A percentile compares a stretch with the other conserved stretches of the same genome.
Conservation (phyloP, 495 filamentous ascomycete genomes). For the Tetracladium marchalianum region DNA sequence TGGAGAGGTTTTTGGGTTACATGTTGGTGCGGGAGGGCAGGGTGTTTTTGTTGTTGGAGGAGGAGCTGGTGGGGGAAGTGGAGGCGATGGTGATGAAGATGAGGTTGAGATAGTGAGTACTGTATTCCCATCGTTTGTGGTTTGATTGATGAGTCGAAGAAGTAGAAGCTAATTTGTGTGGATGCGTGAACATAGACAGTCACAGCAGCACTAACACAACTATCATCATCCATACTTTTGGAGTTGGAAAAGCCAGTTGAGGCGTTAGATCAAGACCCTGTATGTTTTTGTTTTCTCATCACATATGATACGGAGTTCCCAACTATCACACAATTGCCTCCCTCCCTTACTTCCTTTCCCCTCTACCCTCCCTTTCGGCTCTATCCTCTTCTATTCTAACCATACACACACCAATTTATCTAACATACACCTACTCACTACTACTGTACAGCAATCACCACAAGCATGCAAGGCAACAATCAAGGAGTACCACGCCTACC, state of each 20-base stretch:
- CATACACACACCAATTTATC: too few relatives aligned
- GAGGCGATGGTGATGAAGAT: slow-evolving; percentile 5
- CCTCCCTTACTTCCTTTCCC: not conserved
- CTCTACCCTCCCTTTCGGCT: not conserved
- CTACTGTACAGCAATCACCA: not conserved
- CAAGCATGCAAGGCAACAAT: slow-evolving; percentile 4
- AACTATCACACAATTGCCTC: too few relatives aligned
- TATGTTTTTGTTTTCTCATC: not conserved
- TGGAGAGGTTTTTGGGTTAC: not conserved
- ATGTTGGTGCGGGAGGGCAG: not conserved
- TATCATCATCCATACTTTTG: slow-evolving; percentile 10
- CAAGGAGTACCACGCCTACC: slow-evolving; percentile 15
- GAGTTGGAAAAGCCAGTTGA: slow-evolving; percentile 13
- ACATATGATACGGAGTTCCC: too few relatives aligned
- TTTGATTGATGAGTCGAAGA: not conserved
- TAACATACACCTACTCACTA: not conserved
- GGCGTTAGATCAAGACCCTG: not conserved
- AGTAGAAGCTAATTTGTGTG: not conserved
- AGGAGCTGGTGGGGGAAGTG: not conserved
- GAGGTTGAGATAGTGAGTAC: slow-evolving; percentile 17
- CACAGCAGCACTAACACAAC: slow-evolving; percentile 6
- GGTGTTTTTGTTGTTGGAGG: not conserved
- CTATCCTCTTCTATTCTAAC: not conserved
- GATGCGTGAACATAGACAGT: slow-evolving; percentile 4
- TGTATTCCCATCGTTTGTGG: not conserved